Conservation (phyloP, 371 early-diverging fungal species). For the Umbelopsis sp. region DNA sequence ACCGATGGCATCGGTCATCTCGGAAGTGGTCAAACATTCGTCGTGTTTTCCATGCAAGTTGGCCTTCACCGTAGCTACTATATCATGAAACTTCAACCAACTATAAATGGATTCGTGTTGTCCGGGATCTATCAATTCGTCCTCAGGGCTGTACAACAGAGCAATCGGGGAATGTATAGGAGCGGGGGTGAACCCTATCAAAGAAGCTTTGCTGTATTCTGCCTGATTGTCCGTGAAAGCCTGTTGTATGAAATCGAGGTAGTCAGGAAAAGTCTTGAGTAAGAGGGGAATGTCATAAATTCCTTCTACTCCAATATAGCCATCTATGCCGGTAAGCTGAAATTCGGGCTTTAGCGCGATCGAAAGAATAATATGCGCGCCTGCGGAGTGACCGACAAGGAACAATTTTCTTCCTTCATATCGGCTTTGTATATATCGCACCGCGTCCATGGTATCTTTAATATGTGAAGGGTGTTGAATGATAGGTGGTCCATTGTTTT, state of each 20-base stretch:
- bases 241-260: slow-evolving; percentile 69
- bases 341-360: slow-evolving; percentile 56
- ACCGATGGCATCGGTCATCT: neutral
- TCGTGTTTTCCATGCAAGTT: neutral
- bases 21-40: neutral
- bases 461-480: slow-evolving; percentile 65
- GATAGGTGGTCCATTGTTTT: slow-evolving; percentile 21
- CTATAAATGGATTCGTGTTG: neutral
- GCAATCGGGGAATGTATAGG: neutral
- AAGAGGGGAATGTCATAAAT: slow-evolving; percentile 78
- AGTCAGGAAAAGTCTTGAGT: slow-evolving; percentile 64
- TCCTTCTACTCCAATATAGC: slow-evolving; percentile 76
- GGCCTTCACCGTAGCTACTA: neutral
- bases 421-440: slow-evolving; percentile 44
- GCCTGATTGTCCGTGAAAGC: slow-evolving; percentile 61
- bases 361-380: slow-evolving; percentile 72
- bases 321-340: slow-evolving; percentile 43
- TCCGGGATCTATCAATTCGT: slow-evolving; percentile 10
- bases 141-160: slow-evolving; percentile 9
- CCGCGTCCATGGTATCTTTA: slow-evolving; percentile 55
- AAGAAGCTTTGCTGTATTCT: slow-evolving; percentile 48
- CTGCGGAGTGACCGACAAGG: slow-evolving; percentile 85
- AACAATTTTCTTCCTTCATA: slow-evolving; percentile 39
- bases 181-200: slow-evolving; percentile 30
- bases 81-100: neutral